Base-by-base conservation (phyloP, 805 yeast genomes). In the Metschnikowia orientalis region DNA sequence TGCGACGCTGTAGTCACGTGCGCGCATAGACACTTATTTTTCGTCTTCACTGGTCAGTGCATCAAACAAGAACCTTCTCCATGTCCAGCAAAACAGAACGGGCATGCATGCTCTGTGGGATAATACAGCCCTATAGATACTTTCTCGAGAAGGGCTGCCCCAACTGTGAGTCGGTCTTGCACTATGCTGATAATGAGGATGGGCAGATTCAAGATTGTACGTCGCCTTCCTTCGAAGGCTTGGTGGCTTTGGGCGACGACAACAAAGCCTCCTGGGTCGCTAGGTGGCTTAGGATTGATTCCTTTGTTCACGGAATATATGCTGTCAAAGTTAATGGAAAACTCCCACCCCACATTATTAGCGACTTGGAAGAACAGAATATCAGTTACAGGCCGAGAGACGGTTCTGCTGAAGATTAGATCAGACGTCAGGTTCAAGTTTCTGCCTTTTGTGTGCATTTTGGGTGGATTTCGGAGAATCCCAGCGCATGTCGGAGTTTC, bases 101-200 rank as follows among this genome's bases (percentile, higher is more conserved):
- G 69, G 97, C 97, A 6, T 90, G 98, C 53, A 85, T 90, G 96
- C 74, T 92, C 38, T 90, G 98, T 61, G 97, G 97, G 4, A 73
- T 90, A 34, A 85, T 90, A 35, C 95, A 86, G 52, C 77, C 95
- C 4, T 74, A 82, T 47, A 73, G 47, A 25, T 36, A 71, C 50
- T 92, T 92, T 56, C 76, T 83, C 30, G 79, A 79, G 37, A 77
- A 77, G 12, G 97, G 97, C 5, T 90, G 98, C 60, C 97, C 98
- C 9, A 90, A 90, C 68, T 90, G 98, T 63, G 97, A 87, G 51
- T 79, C 89, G 33, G 77, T 90, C 18, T 71, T 90, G 50, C 88
- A 83, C 45, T 77, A 73, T 50, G 73, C 71, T 29, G 81, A 78
- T 50, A 80, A 80, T 39, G 96, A 92, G 50, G 95, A 88, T 32